Percentiles rank a stretch among this genome's conserved stretches.
These are phyloP conservation scores for Chlamydomonas sp. DNA, from an alignment of 139 green algal species.

Conservation along the genomic window DNA sequence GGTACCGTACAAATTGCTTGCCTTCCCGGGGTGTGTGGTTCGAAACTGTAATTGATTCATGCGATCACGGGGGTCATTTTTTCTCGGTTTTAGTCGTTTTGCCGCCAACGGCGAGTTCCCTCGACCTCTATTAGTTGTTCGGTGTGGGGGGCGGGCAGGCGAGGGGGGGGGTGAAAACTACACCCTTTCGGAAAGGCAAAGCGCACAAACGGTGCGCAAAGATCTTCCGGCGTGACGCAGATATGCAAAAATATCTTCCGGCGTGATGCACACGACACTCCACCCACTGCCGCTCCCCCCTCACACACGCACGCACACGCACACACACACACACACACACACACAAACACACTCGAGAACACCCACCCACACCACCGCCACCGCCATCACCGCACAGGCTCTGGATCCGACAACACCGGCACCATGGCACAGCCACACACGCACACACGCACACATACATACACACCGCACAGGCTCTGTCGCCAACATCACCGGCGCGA, in stretches of 20 bases:
- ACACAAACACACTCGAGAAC: not conserved
- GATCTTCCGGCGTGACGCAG: conserved; percentile 60
- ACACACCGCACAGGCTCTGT: conserved; percentile 2
- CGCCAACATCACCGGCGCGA: not conserved
- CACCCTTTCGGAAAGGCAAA: no score
- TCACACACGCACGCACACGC: no score
- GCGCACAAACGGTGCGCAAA: conserved; percentile 59
- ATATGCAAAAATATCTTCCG: no score
- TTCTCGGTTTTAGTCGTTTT: not conserved
- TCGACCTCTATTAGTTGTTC: no score
- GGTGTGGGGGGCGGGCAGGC: no score
- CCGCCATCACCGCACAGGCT: not conserved
- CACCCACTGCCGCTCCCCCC: no score
- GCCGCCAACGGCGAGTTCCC: no score
- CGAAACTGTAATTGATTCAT: not conserved
- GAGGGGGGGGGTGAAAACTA: no score
- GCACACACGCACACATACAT: not conserved
- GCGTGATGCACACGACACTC: no score
- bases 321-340: not conserved
- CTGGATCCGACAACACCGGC: not conserved
- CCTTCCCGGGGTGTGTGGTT: not conserved
- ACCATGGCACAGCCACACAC: not conserved
- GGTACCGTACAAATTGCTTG: not conserved
- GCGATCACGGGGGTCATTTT: not conserved
- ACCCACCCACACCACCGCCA: not conserved